phyloP scores from a whole-genome alignment of 2,329 filamentous ascomycete genomes.

The Byssochlamys sp. region DNA sequence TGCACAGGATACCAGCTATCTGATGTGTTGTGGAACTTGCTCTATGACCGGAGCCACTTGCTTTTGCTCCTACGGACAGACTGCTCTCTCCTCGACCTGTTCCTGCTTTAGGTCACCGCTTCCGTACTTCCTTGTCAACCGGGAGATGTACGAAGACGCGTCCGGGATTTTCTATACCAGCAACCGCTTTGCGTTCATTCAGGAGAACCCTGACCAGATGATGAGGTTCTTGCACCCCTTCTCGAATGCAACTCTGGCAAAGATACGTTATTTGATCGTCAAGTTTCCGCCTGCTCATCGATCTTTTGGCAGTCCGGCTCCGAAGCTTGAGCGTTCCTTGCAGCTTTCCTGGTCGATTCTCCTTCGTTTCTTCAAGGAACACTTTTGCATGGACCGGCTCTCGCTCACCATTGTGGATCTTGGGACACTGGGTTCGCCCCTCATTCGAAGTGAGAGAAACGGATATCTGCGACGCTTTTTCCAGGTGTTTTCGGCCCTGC shows the following conservation, averaged over 20 bases:
- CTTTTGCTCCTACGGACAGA: conserved; percentile 14
- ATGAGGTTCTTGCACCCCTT: conserved; percentile 13
- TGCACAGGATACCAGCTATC: background rate
- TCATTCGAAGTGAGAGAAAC: background rate
- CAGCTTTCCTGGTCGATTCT: conserved; percentile 15
- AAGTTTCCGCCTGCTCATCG: conserved; percentile 12
- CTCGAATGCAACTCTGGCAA: conserved; percentile 10
- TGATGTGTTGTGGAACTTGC: conserved; percentile 16
- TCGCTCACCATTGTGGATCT: conserved; percentile 14
- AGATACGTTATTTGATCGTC: conserved; percentile 14
- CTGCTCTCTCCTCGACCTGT: conserved; percentile 16
- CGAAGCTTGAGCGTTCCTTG: conserved; percentile 5
- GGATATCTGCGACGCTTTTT: conserved; percentile 12
- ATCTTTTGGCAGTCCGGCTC: background rate
- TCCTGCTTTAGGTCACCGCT: conserved; percentile 15
- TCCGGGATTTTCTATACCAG: conserved; percentile 13
- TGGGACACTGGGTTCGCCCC: conserved; percentile 3
- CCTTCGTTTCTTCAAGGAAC: conserved; percentile 20
- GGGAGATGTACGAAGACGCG: conserved; percentile 13
- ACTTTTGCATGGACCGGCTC: conserved; percentile 13
- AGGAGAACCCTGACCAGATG: conserved; percentile 14
- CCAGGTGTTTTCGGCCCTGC: conserved; percentile 11
- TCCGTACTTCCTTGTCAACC: conserved; percentile 17
- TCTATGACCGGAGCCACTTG: conserved; percentile 11
- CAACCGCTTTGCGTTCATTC: conserved; percentile 14